Evolutionary conservation across 2,329 filamentous ascomycete genomes (phyloP), one percentile per base, ranked within the genome.

Genomic region (Hypoxylon sp.): DNA sequence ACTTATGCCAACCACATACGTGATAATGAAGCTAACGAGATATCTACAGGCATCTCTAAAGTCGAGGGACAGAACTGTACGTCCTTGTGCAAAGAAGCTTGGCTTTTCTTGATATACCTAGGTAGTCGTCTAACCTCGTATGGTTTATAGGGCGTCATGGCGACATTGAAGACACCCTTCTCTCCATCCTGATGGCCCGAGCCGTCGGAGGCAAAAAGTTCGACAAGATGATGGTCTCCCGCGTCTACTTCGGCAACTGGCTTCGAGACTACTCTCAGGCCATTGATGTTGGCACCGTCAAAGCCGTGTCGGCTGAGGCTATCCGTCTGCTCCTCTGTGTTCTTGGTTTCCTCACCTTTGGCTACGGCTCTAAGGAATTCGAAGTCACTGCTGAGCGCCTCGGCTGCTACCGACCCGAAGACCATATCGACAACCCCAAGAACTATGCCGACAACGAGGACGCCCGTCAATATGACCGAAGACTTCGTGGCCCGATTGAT

Each of bases 201-300:
- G 79, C 78, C 66, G 74, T 81, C 60, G 79, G 79, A 65, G 79
- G 80, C 67, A 92, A 93, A 80, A 96, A 93, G 71, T 97, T 96
- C 77, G 86, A 84, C 79, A 95, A 95, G 79, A 85, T 96, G 70
- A 89, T 88, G 71, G 90, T 97, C 62, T 90, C 93, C 63, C 86
- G 92, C 60, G 90, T 96, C 63, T 97, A 97, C 79, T 97, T 97
- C 78, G 93, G 93, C 64, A 97, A 97, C 79, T 97, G 93, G 93
- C 85, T 97, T 27, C 86, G 84, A 58, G 93, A 97, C 76, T 97
- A 97, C 77, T 95, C 90, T 49, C 93, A 97, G 76, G 93, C 92
- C 60, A 90, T 97, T 68, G 93, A 97, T 74, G 91, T 97, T 46
- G 93, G 92, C 60, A 96, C 92, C 3, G 86, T 97, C 77, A 97